A percentile compares a stretch with the other conserved stretches of the same genome.
Evolutionary conservation across 2,329 filamentous ascomycete species (phyloP).

Genomic region (Metarhizium sp.): DNA sequence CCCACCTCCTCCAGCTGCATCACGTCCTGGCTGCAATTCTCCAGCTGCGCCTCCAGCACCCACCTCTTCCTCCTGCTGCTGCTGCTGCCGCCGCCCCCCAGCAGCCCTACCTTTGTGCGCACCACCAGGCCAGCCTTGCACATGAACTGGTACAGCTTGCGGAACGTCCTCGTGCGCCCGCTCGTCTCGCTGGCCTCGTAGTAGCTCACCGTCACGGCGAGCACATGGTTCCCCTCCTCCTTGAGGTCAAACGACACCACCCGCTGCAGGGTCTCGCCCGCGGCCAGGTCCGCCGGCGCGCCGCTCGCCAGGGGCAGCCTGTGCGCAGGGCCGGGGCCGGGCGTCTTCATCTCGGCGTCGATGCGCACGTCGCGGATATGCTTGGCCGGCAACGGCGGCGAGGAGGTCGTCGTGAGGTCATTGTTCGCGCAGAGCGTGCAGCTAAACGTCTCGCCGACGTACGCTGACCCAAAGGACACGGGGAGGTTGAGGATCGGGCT

Average conservation of each 20-base stretch:
- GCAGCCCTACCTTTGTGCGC: slow-evolving; percentile 71
- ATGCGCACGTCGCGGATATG: slow-evolving; percentile 70
- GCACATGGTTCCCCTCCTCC: slow-evolving; percentile 87
- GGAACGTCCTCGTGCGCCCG: slow-evolving; percentile 71
- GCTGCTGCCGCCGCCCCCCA: slow-evolving; percentile 24
- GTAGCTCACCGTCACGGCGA: slow-evolving; percentile 90
- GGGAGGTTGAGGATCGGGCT: slow-evolving; percentile 70
- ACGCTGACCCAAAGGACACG: slow-evolving; percentile 84
- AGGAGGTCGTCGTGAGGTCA: slow-evolving; percentile 35
- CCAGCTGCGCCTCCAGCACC: slow-evolving; percentile 86
- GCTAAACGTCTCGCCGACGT: slow-evolving; percentile 89
- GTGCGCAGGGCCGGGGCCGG: slow-evolving; percentile 47
- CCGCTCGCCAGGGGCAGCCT: slow-evolving; percentile 46
- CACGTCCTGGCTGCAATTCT: slow-evolving; percentile 81
- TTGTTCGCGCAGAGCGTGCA: slow-evolving; percentile 97
- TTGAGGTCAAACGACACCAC: slow-evolving; percentile 82
- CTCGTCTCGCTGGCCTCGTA: slow-evolving; percentile 71
- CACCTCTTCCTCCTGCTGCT: slow-evolving; percentile 36
- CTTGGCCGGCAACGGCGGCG: slow-evolving; percentile 18
- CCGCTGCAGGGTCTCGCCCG: slow-evolving; percentile 65
- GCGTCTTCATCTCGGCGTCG: slow-evolving; percentile 91
- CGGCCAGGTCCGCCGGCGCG: slow-evolving; percentile 37
- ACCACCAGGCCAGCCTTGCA: slow-evolving; percentile 86
- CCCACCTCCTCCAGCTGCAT: slow-evolving; percentile 65
- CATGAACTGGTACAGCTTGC: slow-evolving; percentile 94